Base-by-base conservation (phyloP, 495 filamentous ascomycete genomes). In the Penicillium egyptiacum region DNA sequence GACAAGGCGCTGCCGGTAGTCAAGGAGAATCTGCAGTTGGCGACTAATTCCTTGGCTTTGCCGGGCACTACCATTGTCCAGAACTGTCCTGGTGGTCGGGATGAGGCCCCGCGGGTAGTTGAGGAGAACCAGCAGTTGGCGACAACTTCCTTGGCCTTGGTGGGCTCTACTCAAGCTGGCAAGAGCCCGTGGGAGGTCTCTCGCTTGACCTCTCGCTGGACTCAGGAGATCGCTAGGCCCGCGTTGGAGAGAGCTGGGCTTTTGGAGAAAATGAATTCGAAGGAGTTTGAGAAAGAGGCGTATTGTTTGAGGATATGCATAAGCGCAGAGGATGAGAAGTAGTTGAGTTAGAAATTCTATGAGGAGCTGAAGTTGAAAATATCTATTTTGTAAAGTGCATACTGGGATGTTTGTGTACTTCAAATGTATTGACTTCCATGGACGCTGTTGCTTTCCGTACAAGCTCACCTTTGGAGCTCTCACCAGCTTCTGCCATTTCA, bases 401-500 rank as follows among this genome's bases (percentile, higher is more conserved):
- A 31, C 30, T 43, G 22, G 8, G 9, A 43, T 22, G 20, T 22
- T 20, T 23, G 20, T 20, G 12, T 5, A 33, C 10, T 33, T 43
- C n/a, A n/a, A n/a, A n/a, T n/a, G n/a, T n/a, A n/a, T 48, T 26
- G 3, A 31, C 22, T 0, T 42, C 1, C 17, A 9, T 53, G 50
- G 23, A 53, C 39, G 50, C 50, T 53, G 31, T 16, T 26, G 26
- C 3, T 3, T 0, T 0, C 50, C 50, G 50, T 53, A 52, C 7
- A 19, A n/a, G n/a, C 8, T 7, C 22, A 39, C 19, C 31, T 47
- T 35, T 25, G 12, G 33, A 50, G 47, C 50, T 30, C 35, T n/a
- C 30, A 30, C 20, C 50, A 55, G 53, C 33, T 37, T 46, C 42
- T 28, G 16, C 23, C 6, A 20, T 20, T 54, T 30, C 42, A 17